Evolutionary conservation across 768 basidiomycete genomes (phyloP), one percentile per base, ranked within the genome.

Genomic region (Leucocoprinus birnbaumii): DNA sequence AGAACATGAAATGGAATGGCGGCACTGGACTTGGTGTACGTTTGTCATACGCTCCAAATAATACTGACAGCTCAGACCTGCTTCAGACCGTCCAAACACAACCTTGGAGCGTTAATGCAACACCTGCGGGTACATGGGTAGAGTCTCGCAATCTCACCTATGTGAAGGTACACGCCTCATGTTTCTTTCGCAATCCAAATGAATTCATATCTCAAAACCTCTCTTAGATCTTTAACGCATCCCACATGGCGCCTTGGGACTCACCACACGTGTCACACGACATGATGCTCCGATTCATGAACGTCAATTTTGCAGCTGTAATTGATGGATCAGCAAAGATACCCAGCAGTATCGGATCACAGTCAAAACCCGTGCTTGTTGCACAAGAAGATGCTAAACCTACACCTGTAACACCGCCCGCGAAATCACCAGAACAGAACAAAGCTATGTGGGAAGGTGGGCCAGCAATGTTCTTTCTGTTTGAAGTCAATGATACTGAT

Each of bases 281-380:
- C 69, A 98, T 98, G 97, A 96, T 99, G 62, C 83, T 97, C 38
- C 91, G 97, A 13, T 99, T 99, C 75, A 92, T 98, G 87, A 87
- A 84, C 48, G 84, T 94, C 57, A 88, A 98, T 73, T 91, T 96
- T 62, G 80, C 87, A 22, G 79, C 84, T 2, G 80, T 98, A 55
- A 75, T 86, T 2, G 93, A 89, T 21, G 86, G 89, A 27, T 86
- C 91, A 0, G 93, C 92, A 2, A 77, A 72, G 49, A 88, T 95
- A 54, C 87, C 92, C 13, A 92, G 89, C 57, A 83, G 81, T 37
- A 77, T 99, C 24, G 97, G 95, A 11, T 76, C 77, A 7, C 73
- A 82, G 31, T 71, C 71, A n/a, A 90, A 94, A 63, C 86, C 90
- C 2, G 62, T 80, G 16, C 82, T 87, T 45, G 61, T 79, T 2